Conservation (phyloP, 164 flowering plant genomes). For the Magnolia sinica region DNA sequence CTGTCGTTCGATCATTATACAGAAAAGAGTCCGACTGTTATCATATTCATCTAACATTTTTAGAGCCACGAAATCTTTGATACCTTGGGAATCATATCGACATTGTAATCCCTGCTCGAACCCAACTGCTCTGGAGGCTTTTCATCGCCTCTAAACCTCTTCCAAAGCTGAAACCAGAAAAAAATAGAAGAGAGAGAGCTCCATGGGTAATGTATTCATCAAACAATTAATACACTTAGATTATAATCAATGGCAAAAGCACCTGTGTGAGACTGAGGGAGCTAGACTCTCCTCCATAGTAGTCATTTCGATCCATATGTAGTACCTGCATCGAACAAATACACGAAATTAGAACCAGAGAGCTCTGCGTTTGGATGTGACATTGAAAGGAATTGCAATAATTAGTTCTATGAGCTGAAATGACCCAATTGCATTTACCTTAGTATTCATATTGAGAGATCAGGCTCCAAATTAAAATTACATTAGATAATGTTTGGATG, state of each 20-base stretch:
- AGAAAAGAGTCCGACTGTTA: not conserved
- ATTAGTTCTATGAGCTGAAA: conserved; percentile 27
- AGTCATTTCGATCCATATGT: conserved; percentile 91
- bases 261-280: conserved; percentile 82
- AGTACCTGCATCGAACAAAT: conserved; percentile 50
- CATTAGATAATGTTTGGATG: not conserved
- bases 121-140: conserved; percentile 69
- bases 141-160: conserved; percentile 69
- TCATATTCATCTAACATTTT: not conserved
- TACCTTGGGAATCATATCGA: conserved; percentile 97
- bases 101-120: conserved; percentile 82
- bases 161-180: conserved; percentile 66
- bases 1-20: not conserved
- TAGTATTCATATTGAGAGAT: no score
- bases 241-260: not conserved
- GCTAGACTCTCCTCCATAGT: conserved; percentile 85
- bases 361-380: conserved; percentile 22
- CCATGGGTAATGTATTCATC: not conserved
- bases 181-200: not conserved
- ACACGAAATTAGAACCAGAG: not conserved
- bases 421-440: not conserved
- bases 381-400: conserved; percentile 30
- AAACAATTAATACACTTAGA: no score
- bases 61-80: not conserved
- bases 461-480: no score